phyloP scores from a whole-genome alignment of 116 monocot species.

The Cymodocea nodosa region DNA sequence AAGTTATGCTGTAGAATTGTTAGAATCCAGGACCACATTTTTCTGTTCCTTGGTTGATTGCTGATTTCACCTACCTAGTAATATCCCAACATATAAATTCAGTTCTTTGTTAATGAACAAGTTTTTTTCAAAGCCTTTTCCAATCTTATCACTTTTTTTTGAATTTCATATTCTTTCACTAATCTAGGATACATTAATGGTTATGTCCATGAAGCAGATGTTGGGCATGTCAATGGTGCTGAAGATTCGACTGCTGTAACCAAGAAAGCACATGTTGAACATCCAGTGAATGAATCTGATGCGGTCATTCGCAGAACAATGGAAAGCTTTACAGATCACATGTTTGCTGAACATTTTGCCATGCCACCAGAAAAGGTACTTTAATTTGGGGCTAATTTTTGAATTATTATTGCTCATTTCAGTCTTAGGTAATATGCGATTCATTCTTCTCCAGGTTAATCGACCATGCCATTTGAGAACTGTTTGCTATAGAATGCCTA shows the following conservation, averaged over 20 bases:
- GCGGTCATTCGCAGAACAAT: conserved; percentile 31
- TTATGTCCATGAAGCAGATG: conserved; percentile 3
- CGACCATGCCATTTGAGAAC: conserved; percentile 43
- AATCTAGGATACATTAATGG: neutral
- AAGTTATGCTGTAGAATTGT: no score
- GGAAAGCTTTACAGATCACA: conserved; percentile 44
- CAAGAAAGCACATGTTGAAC: conserved; percentile 13
- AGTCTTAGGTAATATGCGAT: neutral
- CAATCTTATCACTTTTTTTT: no score
- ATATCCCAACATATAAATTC: no score
- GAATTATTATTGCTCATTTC: no score
- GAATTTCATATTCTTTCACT: neutral
- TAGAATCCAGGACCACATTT: no score
- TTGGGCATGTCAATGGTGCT: conserved; percentile 1
- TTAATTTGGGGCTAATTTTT: neutral
- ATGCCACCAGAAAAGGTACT: conserved; percentile 57
- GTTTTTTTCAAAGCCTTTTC: neutral
- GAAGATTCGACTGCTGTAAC: conserved; percentile 12
- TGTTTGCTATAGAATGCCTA: conserved; percentile 47
- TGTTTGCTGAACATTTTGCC: conserved; percentile 34
- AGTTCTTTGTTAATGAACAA: neutral
- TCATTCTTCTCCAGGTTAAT: conserved; percentile 17
- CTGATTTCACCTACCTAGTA: no score
- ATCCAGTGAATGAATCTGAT: conserved; percentile 45
- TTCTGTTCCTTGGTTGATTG: no score